Evolutionary conservation across 169 alveolate species (phyloP), one percentile per base, ranked within the genome.

Genomic region (Eimeria acervulina): DNA sequence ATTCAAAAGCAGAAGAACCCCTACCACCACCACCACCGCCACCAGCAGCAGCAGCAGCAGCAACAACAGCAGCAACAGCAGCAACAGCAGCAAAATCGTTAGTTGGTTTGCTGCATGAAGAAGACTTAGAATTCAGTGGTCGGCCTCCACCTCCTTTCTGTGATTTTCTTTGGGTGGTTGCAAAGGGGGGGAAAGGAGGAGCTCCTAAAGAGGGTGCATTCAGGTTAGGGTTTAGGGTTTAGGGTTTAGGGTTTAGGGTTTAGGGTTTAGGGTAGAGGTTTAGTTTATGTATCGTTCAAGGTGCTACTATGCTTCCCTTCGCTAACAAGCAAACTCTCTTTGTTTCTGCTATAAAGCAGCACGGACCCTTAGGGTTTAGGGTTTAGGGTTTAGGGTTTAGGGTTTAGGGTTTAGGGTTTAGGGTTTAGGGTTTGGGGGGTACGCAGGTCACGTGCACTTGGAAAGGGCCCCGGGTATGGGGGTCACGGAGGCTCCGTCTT

Each of bases 401-500:
- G 91, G 70, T 51, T 28, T 81, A n/a, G 72, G 44, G 38, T 44
- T 51, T 51, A 28, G 38, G 38, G 42, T 44, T 81, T 63, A 63
- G 74, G 74, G 74, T 63, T 72, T n/a, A 72, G 28, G 47, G 83
- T 72, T 28, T 72, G 84, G 28, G 12, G 28, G 40, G 31, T 66
- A 26, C 19, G 40, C 21, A 72, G 84, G 84, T n/a, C 47, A 7
- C n/a, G 74, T 36, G 83, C 59, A 31, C 31, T 31, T 7, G 61
- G 42, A 51, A 63, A 55, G 44, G 97, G 97, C 28, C 97, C 97
- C 0, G 97, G 95, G 72, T 95, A 95, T 44, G 97, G 97, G 36
- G 97, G 97, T 0, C 97, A 95, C 63, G 97, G 97, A 40, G 97
- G 95, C 6, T 51, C 85, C 33, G 97, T 95, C 36, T 21, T 90